Conservation (phyloP, 345 rosid species). For the Brassica rapa region DNA sequence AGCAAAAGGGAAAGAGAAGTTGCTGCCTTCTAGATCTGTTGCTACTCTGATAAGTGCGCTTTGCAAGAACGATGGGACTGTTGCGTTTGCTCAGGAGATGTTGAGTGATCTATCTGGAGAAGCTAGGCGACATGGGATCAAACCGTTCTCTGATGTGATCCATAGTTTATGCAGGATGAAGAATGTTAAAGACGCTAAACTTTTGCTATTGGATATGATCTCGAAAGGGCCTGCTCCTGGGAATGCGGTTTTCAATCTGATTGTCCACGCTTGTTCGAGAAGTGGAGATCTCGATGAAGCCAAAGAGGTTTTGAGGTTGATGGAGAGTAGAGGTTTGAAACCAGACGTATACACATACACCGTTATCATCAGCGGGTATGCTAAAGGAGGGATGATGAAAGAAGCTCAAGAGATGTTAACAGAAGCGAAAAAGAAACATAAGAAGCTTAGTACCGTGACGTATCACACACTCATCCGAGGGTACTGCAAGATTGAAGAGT, state of each 20-base stretch:
- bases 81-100: constrained; percentile 59
- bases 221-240: constrained; percentile 80
- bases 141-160: constrained; percentile 70
- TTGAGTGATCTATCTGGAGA: constrained; percentile 54
- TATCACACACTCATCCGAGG: constrained; percentile 84
- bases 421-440: constrained; percentile 76
- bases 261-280: constrained; percentile 60
- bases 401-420: constrained; percentile 58
- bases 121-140: constrained; percentile 55
- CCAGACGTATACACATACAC: constrained; percentile 83
- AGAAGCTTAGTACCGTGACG: constrained; percentile 63
- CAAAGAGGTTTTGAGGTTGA: constrained; percentile 56
- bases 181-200: constrained; percentile 58
- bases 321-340: constrained; percentile 75
- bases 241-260: constrained; percentile 67
- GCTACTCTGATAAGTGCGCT: constrained; percentile 54
- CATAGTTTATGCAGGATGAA: constrained; percentile 65
- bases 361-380: constrained; percentile 75
- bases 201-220: constrained; percentile 67
- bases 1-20: constrained; percentile 53
- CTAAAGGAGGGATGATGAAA: constrained; percentile 71
- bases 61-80: constrained; percentile 58
- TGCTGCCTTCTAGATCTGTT: constrained; percentile 49
- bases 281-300: constrained; percentile 61
- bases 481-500: constrained; percentile 75